Evolutionary conservation across 1,284 basidiomycete genomes (phyloP), one percentile per base, ranked within the genome.

Genomic region (Cutaneotrichosporon sp.): DNA sequence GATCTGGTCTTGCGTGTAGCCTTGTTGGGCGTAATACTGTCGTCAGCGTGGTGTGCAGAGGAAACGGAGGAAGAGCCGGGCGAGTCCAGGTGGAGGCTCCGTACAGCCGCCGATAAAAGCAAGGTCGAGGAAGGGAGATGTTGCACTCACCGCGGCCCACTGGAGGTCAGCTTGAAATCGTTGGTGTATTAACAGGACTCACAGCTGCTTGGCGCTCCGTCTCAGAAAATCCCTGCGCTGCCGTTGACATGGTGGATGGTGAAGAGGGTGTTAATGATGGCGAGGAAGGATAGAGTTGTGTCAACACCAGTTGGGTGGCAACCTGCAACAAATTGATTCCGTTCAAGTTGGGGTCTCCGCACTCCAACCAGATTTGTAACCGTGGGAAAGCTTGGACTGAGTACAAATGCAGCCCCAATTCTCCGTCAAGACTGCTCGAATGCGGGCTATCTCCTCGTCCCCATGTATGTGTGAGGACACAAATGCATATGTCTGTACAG

Each of bases 1-100:
- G 58, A 77, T 69, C 62, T 70, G 68, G 26, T 70, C 62, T 64
- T 65, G 18, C 57, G 76, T 73, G 61, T 81, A 81, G 18, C 80
- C 81, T 67, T 81, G 79, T 63, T 76, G 73, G 14, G 77, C 76
- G 61, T 82, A 82, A 66, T 82, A 82, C 77, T 81, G 64, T 5
- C 13, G 42, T 55, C 18, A 46, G 42, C 18, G 26, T 26, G 26
- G 26, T 26, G 26, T 26, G 26, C 26, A 26, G 26, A 26, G 26
- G 26, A 26, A 26, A 26, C 26, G 26, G 26, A 26, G 26, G 26
- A 26, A 26, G 26, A 26, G 26, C 26, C 26, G 26, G 26, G 26
- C 5, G 42, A 9, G 42, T 46, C 40, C 40, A 42, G 26, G 26
- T 26, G 26, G 26, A 36, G 5, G 34, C 11, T 36, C 34, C 34